Evolutionary conservation across 2,329 filamentous ascomycete species (phyloP), one percentile per base, ranked within the genome.

Genomic region (Monosporascus sp.): DNA sequence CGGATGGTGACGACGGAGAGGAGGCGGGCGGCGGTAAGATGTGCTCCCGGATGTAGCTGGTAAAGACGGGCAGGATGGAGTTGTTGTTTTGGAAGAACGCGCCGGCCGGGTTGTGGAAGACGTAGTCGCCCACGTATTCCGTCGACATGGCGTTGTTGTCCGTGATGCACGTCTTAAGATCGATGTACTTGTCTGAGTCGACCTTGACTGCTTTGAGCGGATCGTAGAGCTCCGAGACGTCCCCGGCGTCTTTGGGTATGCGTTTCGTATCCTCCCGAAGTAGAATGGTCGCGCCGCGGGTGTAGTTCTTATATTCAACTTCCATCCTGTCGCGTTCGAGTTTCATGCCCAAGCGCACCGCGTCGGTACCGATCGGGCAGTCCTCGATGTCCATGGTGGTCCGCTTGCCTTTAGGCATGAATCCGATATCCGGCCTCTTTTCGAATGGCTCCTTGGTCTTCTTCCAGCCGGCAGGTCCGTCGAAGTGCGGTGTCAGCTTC

Each of bases 61-160:
- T 96, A 72, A 97, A 96, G 17, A 77, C 74, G 31, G 89, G 85
- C 24, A 99, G 86, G 72, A 99, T 97, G 52, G 91, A 95, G 77
- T 97, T 97, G 81, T 99, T 99, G 79, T 99, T 99, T 69, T 99
- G 94, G 82, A 99, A 99, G 77, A 99, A 99, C 50, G 90, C 85
- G 55, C 92, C 92, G 11, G 94, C 94, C 3, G 89, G 90, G 74
- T 96, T 97, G 69, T 86, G 86, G 74, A 99, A 96, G 66, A 86
- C 77, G 75, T 88, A 94, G 70, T 85, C 75, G 66, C 87, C 90
- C 57, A 99, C 82, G 72, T 95, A 97, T 71, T 99, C 94, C 31
- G 88, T 92, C 3, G 89, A 86, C 49, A 80, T 88, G 59, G 82
- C 87, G 60, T 93, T 96, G 69, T 85, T 83, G 73, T 97, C 86